These are phyloP conservation scores for Sugiyamaella americana DNA, from an alignment of 805 yeast genomes.

Conservation along the genomic window DNA sequence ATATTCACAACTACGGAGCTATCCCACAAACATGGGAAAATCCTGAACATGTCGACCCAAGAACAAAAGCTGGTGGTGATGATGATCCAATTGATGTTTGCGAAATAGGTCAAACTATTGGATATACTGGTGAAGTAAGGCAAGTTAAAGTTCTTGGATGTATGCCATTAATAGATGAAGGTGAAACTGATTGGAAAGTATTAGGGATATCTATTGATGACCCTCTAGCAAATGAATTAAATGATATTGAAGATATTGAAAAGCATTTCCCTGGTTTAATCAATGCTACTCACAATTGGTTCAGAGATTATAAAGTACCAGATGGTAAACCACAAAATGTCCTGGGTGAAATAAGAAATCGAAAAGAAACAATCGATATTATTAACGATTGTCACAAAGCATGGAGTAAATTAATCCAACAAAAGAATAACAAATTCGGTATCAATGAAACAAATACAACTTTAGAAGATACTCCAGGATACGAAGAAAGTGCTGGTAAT, in stretches of 20 bases:
- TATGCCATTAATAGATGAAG: slow-evolving; percentile 93
- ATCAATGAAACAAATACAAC: slow-evolving; percentile 35
- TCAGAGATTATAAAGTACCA: slow-evolving; percentile 76
- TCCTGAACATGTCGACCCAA: slow-evolving; percentile 50
- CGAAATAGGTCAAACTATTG: slow-evolving; percentile 67
- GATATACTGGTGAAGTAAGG: slow-evolving; percentile 62
- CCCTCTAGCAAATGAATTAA: slow-evolving; percentile 53
- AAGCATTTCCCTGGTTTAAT: slow-evolving; percentile 63
- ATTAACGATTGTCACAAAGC: slow-evolving; percentile 60
- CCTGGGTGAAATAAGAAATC: slow-evolving; percentile 62
- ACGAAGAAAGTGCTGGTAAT: slow-evolving; percentile 27
- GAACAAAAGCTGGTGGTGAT: slow-evolving; percentile 64
- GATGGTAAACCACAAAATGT: slow-evolving; percentile 71
- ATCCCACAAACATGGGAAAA: slow-evolving; percentile 89
- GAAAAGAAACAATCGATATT: slow-evolving; percentile 51
- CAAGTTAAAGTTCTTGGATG: slow-evolving; percentile 91
- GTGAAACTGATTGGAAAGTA: slow-evolving; percentile 95
- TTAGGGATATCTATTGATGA: slow-evolving; percentile 64
- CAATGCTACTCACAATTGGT: slow-evolving; percentile 68
- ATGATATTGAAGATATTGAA: slow-evolving; percentile 64
- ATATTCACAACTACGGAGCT: slow-evolving; percentile 69
- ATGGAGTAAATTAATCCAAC: slow-evolving; percentile 56
- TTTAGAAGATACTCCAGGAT: slow-evolving; percentile 48
- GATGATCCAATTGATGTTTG: slow-evolving; percentile 94
- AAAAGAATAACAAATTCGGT: background rate